These are phyloP conservation scores for Tripterygium wilfordii DNA, from an alignment of 177 flowering plant species.

Conservation along the genomic window DNA sequence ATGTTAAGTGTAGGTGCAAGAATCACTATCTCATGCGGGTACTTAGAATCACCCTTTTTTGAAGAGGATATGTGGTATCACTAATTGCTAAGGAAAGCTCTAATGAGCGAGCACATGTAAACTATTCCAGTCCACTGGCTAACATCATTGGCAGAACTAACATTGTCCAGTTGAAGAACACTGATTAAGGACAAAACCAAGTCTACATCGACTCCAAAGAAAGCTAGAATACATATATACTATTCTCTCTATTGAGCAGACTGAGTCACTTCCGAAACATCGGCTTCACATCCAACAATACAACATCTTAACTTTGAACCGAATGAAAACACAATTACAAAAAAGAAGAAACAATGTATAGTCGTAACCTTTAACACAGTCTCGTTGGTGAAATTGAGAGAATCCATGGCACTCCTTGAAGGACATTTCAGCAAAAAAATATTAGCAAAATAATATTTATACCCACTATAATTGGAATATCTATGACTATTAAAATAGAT, in stretches of 20 bases:
- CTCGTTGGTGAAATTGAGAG: slow-evolving; percentile 2
- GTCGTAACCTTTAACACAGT: slow-evolving; percentile 14
- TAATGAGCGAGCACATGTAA: slow-evolving; percentile 57
- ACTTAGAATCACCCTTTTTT: too few species aligned
- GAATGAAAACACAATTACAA: background rate
- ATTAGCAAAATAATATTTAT: background rate
- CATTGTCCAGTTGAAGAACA: slow-evolving; percentile 58
- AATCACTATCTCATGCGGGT: too few species aligned
- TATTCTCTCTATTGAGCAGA: too few species aligned
- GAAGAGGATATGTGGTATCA: too few species aligned
- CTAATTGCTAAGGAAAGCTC: slow-evolving; percentile 84
- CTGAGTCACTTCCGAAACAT: too few species aligned
- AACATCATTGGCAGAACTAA: slow-evolving; percentile 64
- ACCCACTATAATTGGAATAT: too few species aligned
- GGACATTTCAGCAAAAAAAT: slow-evolving; percentile 11
- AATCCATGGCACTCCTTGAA: slow-evolving; percentile 19
- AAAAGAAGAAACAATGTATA: background rate
- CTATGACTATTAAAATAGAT: too few species aligned
- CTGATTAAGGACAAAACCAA: slow-evolving; percentile 66
- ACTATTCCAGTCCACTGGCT: slow-evolving; percentile 88
- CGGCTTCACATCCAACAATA: too few species aligned
- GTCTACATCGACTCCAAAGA: slow-evolving; percentile 70
- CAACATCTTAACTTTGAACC: background rate
- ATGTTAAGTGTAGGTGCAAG: too few species aligned
- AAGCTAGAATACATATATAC: too few species aligned